Conservation (phyloP, 164 flowering plant species). For the Platanus orientalis region DNA sequence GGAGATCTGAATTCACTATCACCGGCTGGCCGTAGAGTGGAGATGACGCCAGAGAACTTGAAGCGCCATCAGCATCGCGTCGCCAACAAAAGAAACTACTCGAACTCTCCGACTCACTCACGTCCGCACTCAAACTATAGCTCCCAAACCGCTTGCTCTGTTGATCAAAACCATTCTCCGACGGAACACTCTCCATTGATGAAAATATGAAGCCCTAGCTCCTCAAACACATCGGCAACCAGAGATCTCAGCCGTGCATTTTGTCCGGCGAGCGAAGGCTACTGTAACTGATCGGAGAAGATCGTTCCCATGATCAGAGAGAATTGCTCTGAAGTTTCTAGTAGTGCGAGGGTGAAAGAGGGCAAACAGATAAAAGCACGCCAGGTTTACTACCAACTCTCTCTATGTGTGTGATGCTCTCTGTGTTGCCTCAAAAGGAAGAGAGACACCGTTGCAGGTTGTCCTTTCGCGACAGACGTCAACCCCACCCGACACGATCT, state of each 20-base stretch:
- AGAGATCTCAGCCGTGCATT: background rate
- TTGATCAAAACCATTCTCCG: too few species aligned
- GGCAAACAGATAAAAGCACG: slow-evolving; percentile 7
- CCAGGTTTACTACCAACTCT: background rate
- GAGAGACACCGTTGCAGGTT: slow-evolving; percentile 11
- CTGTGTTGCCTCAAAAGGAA: slow-evolving; percentile 6
- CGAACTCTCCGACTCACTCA: too few species aligned
- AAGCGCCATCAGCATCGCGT: too few species aligned
- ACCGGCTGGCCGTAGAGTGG: too few species aligned
- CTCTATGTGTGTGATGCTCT: background rate
- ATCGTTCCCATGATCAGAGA: background rate
- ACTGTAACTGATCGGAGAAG: background rate
- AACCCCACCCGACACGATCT: too few species aligned
- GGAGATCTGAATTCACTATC: too few species aligned
- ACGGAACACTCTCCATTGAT: slow-evolving; percentile 33
- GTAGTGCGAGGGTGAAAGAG: background rate
- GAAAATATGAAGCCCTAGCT: background rate
- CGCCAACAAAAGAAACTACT: too few species aligned
- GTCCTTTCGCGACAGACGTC: slow-evolving; percentile 1
- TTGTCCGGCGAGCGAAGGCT: background rate
- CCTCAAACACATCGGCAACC: background rate
- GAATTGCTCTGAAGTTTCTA: background rate
- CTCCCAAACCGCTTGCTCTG: too few species aligned
- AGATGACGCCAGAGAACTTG: too few species aligned
- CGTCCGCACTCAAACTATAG: too few species aligned